These are phyloP conservation scores for Isatis lusitanica DNA, from an alignment of 441 rosid genomes.

Conservation along the genomic window DNA sequence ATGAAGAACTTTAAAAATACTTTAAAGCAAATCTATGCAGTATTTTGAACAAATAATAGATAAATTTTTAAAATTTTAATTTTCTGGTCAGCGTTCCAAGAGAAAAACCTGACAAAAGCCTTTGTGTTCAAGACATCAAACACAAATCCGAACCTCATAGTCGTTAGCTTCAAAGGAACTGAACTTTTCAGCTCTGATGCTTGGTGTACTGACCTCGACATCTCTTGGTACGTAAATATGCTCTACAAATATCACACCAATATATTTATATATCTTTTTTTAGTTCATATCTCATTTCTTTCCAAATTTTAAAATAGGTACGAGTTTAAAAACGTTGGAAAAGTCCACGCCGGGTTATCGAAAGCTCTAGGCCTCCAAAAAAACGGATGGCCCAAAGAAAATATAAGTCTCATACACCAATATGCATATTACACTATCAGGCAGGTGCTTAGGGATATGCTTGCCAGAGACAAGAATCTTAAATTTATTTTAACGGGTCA, in stretches of 20 bases:
- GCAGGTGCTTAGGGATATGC: constrained; percentile 38
- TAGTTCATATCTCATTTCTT: neutral
- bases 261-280: neutral
- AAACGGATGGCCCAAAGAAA: constrained; percentile 43
- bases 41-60: no score
- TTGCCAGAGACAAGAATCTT: constrained; percentile 34
- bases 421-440: constrained; percentile 55
- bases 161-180: constrained; percentile 63
- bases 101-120: constrained; percentile 43
- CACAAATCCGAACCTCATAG: constrained; percentile 36
- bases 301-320: constrained; percentile 25
- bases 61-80: no score
- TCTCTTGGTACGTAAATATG: constrained; percentile 43
- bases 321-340: constrained; percentile 44
- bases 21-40: no score
- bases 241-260: neutral
- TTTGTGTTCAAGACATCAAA: constrained; percentile 37
- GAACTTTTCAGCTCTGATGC: constrained; percentile 48
- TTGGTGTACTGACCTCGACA: constrained; percentile 60
- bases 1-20: no score
- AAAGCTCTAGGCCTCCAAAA: constrained; percentile 54
- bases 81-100: constrained; percentile 39
- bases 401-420: constrained; percentile 15
- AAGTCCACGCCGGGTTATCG: constrained; percentile 56
- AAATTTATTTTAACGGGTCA: constrained; percentile 64